Conservation (phyloP, 345 rosid genomes). For the Hibiscus mutabilis region DNA sequence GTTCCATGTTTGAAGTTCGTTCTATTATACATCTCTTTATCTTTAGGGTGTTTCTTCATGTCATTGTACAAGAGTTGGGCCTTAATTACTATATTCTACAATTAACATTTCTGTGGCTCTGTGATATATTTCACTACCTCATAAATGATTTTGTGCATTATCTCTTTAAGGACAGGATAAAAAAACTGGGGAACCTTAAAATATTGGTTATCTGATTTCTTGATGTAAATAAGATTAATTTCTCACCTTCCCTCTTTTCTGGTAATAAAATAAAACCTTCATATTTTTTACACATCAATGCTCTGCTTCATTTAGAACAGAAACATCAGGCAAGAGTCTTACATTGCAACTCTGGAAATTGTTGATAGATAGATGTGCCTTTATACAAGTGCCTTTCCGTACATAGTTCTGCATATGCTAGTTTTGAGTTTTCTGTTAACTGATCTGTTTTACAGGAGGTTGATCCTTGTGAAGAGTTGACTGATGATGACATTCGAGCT, state of each 20-base stretch:
- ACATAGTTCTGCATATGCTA: not conserved
- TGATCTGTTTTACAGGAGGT: constrained; percentile 53
- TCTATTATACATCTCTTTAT: not conserved
- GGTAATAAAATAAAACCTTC: not conserved
- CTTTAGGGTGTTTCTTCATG: not conserved
- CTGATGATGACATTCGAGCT: constrained; percentile 83
- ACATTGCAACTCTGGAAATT: not conserved
- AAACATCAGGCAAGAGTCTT: not conserved
- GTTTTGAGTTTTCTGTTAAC: not conserved
- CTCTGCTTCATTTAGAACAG: not conserved
- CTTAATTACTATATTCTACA: not conserved
- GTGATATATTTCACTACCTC: not conserved
- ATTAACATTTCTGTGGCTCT: not conserved
- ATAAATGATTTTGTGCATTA: not conserved
- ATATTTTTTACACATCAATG: not conserved
- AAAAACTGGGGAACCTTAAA: not conserved
- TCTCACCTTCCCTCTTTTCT: not conserved
- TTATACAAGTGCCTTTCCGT: not conserved
- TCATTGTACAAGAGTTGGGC: not conserved
- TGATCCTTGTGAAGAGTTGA: constrained; percentile 94
- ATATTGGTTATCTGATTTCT: not conserved
- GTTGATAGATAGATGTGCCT: not conserved
- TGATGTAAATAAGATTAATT: not conserved
- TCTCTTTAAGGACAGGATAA: not conserved
- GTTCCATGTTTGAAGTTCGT: not conserved